A percentile compares a stretch with the other conserved stretches of the same genome.
Conservation (phyloP, 208 protist genomes). For the Vickermania spadyakhi region DNA sequence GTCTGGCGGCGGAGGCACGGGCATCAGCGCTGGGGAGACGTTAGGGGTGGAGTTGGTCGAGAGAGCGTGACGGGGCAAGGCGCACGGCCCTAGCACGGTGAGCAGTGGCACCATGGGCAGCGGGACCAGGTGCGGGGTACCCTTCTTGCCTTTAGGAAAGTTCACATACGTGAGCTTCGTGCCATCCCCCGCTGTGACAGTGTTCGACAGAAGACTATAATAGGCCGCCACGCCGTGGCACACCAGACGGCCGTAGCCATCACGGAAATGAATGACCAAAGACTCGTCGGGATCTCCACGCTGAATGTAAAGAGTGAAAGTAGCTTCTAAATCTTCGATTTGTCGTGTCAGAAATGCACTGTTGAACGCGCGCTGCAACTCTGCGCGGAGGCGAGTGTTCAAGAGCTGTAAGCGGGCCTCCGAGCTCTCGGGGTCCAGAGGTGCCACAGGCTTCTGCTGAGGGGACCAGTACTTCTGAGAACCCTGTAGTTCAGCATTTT, state of each 20-base stretch:
- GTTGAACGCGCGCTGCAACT: slow-evolving; percentile 72
- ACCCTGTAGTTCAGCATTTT: slow-evolving; percentile 38
- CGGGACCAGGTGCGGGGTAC: slow-evolving; percentile 14
- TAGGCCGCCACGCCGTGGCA: slow-evolving; percentile 81
- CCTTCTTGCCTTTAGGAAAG: slow-evolving; percentile 38
- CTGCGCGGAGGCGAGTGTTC: slow-evolving; percentile 55
- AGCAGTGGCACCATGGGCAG: slow-evolving; percentile 55
- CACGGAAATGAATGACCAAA: slow-evolving; percentile 63
- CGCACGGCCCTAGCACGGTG: slow-evolving; percentile 41
- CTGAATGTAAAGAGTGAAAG: slow-evolving; percentile 47
- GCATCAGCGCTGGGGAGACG: slow-evolving; percentile 31
- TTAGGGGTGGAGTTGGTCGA: slow-evolving; percentile 18
- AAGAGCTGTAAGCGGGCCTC: slow-evolving; percentile 64
- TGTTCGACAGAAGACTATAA: slow-evolving; percentile 49
- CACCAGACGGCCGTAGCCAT: slow-evolving; percentile 80
- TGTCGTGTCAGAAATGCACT: slow-evolving; percentile 72
- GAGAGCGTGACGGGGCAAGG: slow-evolving; percentile 23
- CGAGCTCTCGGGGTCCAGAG: slow-evolving; percentile 39
- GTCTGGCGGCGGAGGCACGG: slow-evolving; percentile 6
- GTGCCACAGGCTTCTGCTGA: slow-evolving; percentile 8
- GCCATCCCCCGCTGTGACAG: slow-evolving; percentile 33
- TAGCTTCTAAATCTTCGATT: slow-evolving; percentile 72
- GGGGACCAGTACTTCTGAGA: slow-evolving; percentile 18
- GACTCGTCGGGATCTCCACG: slow-evolving; percentile 27
- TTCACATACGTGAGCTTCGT: slow-evolving; percentile 66